These are phyloP conservation scores for Adansonia rubrostipa DNA, from an alignment of 441 rosid genomes.

Conservation along the genomic window DNA sequence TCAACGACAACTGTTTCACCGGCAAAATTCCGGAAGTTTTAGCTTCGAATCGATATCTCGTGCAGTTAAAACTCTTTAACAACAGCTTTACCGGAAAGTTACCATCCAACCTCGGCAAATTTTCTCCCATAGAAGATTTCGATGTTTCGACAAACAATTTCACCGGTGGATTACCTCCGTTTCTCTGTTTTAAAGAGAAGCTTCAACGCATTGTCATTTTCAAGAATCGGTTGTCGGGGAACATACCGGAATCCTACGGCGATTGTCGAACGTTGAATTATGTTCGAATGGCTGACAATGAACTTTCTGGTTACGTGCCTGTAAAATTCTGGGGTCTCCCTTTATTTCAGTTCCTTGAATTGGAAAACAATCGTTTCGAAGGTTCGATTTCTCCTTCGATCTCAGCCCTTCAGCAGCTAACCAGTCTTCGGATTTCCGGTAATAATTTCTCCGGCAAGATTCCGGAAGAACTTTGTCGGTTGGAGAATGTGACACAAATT, in stretches of 20 bases:
- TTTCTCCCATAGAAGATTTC: slow-evolving; percentile 45
- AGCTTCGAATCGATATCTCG: slow-evolving; percentile 53
- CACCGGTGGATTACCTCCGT: slow-evolving; percentile 56
- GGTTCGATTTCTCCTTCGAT: slow-evolving; percentile 55
- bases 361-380: slow-evolving; percentile 49
- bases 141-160: slow-evolving; percentile 66
- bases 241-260: slow-evolving; percentile 54
- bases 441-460: slow-evolving; percentile 65
- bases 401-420: slow-evolving; percentile 34
- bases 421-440: slow-evolving; percentile 40
- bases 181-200: slow-evolving; percentile 49
- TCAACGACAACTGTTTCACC: slow-evolving; percentile 59
- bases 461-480: slow-evolving; percentile 48
- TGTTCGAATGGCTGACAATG: slow-evolving; percentile 51
- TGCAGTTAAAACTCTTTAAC: slow-evolving; percentile 58
- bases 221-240: slow-evolving; percentile 54
- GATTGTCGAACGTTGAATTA: slow-evolving; percentile 52
- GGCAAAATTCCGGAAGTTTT: slow-evolving; percentile 57
- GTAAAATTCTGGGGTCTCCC: slow-evolving; percentile 61
- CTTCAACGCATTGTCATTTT: slow-evolving; percentile 47
- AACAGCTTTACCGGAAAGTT: slow-evolving; percentile 69
- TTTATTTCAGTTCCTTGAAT: slow-evolving; percentile 39
- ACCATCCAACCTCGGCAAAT: slow-evolving; percentile 56
- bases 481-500: slow-evolving; percentile 34
- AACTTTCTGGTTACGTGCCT: slow-evolving; percentile 56